Conservation (phyloP, 2,329 filamentous ascomycete genomes). For the Aspergillus sp. region DNA sequence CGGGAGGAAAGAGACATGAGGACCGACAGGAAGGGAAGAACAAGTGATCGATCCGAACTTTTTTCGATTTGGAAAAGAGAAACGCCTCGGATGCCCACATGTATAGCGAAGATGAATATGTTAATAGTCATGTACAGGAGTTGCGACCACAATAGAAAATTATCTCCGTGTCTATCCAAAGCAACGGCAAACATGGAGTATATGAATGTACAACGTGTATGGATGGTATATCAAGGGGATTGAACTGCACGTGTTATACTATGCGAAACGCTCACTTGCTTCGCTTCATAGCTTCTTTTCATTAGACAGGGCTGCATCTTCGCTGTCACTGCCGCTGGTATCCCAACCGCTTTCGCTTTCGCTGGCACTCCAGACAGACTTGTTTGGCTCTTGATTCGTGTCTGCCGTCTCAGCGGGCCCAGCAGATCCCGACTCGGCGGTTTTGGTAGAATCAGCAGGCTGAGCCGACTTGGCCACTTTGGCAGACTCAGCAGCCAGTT, state of each 20-base stretch:
- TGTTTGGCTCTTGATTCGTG: neutral
- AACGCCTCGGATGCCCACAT: neutral
- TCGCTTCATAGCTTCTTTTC: neutral
- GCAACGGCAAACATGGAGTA: neutral
- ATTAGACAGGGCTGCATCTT: too few species aligned
- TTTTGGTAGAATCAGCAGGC: neutral
- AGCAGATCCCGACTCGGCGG: conserved; percentile 2
- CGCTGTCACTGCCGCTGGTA: conserved; percentile 21
- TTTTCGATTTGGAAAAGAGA: neutral
- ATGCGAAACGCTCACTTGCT: too few species aligned
- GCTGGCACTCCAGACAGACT: conserved; percentile 35
- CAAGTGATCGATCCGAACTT: too few species aligned
- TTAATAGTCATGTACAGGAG: too few species aligned
- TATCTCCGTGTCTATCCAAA: too few species aligned
- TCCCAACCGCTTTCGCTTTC: conserved; percentile 39
- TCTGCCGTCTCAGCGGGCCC: too few species aligned
- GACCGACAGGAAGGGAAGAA: neutral
- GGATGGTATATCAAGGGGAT: too few species aligned
- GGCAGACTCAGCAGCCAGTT: neutral
- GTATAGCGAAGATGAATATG: neutral
- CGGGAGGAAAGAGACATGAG: neutral
- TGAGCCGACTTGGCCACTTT: neutral
- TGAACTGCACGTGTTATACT: too few species aligned
- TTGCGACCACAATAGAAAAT: too few species aligned
- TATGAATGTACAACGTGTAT: neutral